Percentiles rank a stretch among this genome's conserved stretches.
These are phyloP conservation scores for Penstemon eatonii DNA, from an alignment of 257 asterid genomes.

Conservation along the genomic window DNA sequence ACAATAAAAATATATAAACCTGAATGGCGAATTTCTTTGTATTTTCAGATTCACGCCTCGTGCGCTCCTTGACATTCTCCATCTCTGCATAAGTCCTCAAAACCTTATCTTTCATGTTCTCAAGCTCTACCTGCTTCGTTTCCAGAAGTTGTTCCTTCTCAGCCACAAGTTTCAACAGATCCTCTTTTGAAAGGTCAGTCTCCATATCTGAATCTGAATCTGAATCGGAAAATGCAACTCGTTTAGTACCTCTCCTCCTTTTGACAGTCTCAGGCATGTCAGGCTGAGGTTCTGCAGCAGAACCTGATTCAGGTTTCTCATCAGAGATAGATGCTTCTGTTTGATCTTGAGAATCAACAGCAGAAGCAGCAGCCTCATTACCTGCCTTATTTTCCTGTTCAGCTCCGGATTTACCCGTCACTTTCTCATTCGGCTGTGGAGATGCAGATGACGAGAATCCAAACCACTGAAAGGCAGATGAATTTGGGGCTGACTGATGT, in stretches of 20 bases:
- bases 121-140: slow-evolving; percentile 57
- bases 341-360: slow-evolving; percentile 31
- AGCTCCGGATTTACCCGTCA: slow-evolving; percentile 39
- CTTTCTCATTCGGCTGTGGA: slow-evolving; percentile 49
- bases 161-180: slow-evolving; percentile 63
- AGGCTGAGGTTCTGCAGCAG: slow-evolving; percentile 29
- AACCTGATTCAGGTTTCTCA: slow-evolving; percentile 61
- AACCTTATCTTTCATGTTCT: slow-evolving; percentile 65
- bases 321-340: slow-evolving; percentile 45
- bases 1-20: slow-evolving; percentile 38
- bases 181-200: slow-evolving; percentile 67
- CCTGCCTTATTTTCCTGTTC: slow-evolving; percentile 34
- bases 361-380: slow-evolving; percentile 31
- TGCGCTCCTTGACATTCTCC: slow-evolving; percentile 80
- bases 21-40: slow-evolving; percentile 81
- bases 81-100: slow-evolving; percentile 73
- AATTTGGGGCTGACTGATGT: slow-evolving; percentile 35
- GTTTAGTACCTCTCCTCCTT: slow-evolving; percentile 40
- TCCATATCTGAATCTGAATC: slow-evolving; percentile 55
- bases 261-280: slow-evolving; percentile 25
- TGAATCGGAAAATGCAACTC: slow-evolving; percentile 47
- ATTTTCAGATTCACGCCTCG: slow-evolving; percentile 80
- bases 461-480: slow-evolving; percentile 43
- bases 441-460: slow-evolving; percentile 67
- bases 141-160: slow-evolving; percentile 65